These are phyloP conservation scores for Erysimum cheiranthoides DNA, from an alignment of 345 rosid species.

Conservation along the genomic window DNA sequence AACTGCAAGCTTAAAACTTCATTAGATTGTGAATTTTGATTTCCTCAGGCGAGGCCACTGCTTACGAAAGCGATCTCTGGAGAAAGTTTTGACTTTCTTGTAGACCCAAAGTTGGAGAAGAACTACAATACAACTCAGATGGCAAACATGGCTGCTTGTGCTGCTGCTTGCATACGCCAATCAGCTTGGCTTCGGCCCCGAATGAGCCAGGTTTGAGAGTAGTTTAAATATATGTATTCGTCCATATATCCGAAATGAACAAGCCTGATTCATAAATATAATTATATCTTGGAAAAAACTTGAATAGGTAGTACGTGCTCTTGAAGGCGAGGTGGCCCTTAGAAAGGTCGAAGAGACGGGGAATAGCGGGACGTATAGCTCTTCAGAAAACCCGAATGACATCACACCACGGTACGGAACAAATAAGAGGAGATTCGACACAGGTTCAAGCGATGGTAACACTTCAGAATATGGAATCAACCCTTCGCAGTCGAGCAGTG, in stretches of 20 bases:
- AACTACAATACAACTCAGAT: slow-evolving; percentile 57
- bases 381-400: slow-evolving; percentile 55
- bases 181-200: slow-evolving; percentile 74
- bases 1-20: slow-evolving; percentile 7
- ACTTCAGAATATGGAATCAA: slow-evolving; percentile 68
- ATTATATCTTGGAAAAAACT: background rate
- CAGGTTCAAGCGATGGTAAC: slow-evolving; percentile 47
- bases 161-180: slow-evolving; percentile 80
- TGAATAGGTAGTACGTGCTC: slow-evolving; percentile 64
- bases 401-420: slow-evolving; percentile 39
- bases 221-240: background rate
- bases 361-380: slow-evolving; percentile 42
- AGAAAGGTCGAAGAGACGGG: slow-evolving; percentile 56
- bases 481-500: slow-evolving; percentile 64
- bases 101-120: slow-evolving; percentile 59
- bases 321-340: slow-evolving; percentile 65
- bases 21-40: background rate
- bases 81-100: slow-evolving; percentile 45
- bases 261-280: background rate
- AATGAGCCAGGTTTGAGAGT: slow-evolving; percentile 70
- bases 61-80: slow-evolving; percentile 55
- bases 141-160: slow-evolving; percentile 70
- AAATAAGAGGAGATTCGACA: slow-evolving; percentile 52
- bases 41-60: slow-evolving; percentile 68
- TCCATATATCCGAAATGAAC: background rate